Evolutionary conservation across 768 basidiomycete species (phyloP).

Genomic region (Nidula microcarpa): DNA sequence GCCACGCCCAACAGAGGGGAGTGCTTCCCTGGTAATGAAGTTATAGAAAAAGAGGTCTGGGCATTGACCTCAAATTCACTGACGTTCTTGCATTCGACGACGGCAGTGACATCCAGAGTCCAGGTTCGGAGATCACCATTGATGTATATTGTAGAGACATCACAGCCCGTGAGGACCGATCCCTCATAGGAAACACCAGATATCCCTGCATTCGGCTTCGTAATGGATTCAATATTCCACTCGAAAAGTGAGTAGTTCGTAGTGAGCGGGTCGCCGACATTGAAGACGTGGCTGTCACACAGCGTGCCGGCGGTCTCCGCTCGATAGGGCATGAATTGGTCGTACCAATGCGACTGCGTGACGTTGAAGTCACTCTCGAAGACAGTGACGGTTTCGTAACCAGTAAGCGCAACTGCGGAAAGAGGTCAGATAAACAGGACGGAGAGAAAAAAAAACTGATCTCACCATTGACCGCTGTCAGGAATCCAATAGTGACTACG

Average conservation of each 20-base stretch:
- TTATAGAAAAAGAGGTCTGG: slow-evolving; percentile 11
- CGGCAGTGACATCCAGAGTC: slow-evolving; percentile 14
- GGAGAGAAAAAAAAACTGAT: too few species aligned
- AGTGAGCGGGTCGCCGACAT: slow-evolving; percentile 18
- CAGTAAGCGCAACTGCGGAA: slow-evolving; percentile 19
- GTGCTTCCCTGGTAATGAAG: slow-evolving; percentile 13
- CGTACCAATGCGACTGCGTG: slow-evolving; percentile 17
- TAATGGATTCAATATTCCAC: slow-evolving; percentile 15
- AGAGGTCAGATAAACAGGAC: too few species aligned
- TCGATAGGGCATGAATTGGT: slow-evolving; percentile 16
- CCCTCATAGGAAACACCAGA: slow-evolving; percentile 18
- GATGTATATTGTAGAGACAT: slow-evolving; percentile 15
- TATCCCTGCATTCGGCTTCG: slow-evolving; percentile 15
- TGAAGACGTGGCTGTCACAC: slow-evolving; percentile 19
- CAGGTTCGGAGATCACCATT: slow-evolving; percentile 12
- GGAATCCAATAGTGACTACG: slow-evolving; percentile 9
- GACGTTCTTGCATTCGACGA: slow-evolving; percentile 11
- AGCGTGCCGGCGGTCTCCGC: slow-evolving; percentile 18
- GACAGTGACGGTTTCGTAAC: slow-evolving; percentile 18
- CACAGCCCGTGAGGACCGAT: slow-evolving; percentile 17
- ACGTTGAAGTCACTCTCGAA: slow-evolving; percentile 20
- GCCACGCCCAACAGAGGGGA: slow-evolving; percentile 9
- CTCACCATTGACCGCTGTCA: slow-evolving; percentile 15
- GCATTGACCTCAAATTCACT: slow-evolving; percentile 10
- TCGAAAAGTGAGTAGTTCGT: slow-evolving; percentile 21